These are phyloP conservation scores for Symbiotaphrina buchneri DNA, from an alignment of 495 filamentous ascomycete species.

Conservation along the genomic window DNA sequence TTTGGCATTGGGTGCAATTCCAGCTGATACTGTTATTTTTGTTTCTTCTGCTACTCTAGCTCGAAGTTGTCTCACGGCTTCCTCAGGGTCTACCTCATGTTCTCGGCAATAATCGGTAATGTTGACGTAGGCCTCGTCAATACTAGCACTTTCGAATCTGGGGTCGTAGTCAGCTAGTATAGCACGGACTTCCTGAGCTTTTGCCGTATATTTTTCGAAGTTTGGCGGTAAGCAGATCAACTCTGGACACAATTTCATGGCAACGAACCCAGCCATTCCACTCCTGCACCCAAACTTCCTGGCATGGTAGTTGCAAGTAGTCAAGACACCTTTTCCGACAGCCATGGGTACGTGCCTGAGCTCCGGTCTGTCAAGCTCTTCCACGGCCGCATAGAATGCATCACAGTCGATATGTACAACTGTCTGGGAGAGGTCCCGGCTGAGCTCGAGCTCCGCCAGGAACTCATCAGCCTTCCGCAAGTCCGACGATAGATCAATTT, in stretches of 20 bases:
- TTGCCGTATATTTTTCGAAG: constrained; percentile 77
- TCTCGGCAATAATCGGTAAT: constrained; percentile 63
- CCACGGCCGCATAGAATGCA: constrained; percentile 92
- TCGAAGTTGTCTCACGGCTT: constrained; percentile 54
- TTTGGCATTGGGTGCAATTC: constrained; percentile 81
- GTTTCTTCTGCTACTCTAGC: constrained; percentile 53
- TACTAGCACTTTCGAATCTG: constrained; percentile 76
- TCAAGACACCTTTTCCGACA: constrained; percentile 78
- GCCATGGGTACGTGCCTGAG: constrained; percentile 80
- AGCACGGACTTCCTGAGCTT: constrained; percentile 70
- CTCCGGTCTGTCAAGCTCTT: constrained; percentile 78
- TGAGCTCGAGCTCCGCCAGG: constrained; percentile 53
- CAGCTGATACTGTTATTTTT: constrained; percentile 77
- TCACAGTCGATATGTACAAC: constrained; percentile 94
- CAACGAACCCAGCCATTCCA: constrained; percentile 91
- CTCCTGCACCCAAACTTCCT: constrained; percentile 76
- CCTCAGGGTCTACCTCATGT: constrained; percentile 42
- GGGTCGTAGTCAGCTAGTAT: constrained; percentile 73
- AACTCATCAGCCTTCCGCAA: constrained; percentile 60
- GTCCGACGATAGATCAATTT: constrained; percentile 48
- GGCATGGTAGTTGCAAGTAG: constrained; percentile 87
- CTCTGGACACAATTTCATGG: constrained; percentile 79
- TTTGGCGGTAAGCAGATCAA: constrained; percentile 67
- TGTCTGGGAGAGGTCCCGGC: constrained; percentile 61
- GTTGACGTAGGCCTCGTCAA: constrained; percentile 93